Percentiles rank a stretch among this genome's conserved stretches.
Conservation (phyloP, 257 asterid species). For the Oldenlandia corymbosa region DNA sequence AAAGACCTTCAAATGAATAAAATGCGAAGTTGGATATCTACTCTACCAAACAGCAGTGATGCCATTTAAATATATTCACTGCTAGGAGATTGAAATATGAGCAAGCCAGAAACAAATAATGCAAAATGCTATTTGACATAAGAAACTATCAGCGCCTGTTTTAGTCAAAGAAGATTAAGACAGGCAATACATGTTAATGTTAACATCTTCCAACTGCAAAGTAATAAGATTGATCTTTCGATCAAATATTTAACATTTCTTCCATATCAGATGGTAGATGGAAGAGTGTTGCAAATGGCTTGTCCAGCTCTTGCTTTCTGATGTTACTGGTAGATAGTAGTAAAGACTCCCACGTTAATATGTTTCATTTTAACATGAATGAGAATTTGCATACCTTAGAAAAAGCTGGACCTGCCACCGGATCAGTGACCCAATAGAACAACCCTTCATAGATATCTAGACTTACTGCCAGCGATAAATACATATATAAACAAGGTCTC, state of each 20-base stretch:
- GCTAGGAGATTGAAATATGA: neutral
- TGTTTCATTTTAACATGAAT: neutral
- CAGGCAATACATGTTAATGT: too few species aligned
- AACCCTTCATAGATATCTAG: constrained; percentile 70
- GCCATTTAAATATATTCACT: neutral
- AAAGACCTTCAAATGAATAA: neutral
- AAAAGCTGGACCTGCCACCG: constrained; percentile 66
- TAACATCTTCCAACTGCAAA: neutral
- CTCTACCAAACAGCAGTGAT: neutral
- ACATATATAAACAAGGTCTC: constrained; percentile 94
- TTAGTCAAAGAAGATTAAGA: too few species aligned
- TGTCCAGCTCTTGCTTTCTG: neutral
- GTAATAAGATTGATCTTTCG: neutral
- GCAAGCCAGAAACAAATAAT: neutral
- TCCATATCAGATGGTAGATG: neutral
- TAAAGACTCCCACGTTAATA: neutral
- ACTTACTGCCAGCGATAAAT: constrained; percentile 63
- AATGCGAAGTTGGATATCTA: neutral
- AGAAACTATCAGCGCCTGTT: neutral
- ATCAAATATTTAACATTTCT: too few species aligned
- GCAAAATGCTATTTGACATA: neutral
- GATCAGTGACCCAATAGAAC: constrained; percentile 93
- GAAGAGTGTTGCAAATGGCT: neutral
- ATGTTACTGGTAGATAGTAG: neutral
- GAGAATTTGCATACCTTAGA: constrained; percentile 46